Conservation (phyloP, 805 yeast species). For the Phaffomyces opuntiae region DNA sequence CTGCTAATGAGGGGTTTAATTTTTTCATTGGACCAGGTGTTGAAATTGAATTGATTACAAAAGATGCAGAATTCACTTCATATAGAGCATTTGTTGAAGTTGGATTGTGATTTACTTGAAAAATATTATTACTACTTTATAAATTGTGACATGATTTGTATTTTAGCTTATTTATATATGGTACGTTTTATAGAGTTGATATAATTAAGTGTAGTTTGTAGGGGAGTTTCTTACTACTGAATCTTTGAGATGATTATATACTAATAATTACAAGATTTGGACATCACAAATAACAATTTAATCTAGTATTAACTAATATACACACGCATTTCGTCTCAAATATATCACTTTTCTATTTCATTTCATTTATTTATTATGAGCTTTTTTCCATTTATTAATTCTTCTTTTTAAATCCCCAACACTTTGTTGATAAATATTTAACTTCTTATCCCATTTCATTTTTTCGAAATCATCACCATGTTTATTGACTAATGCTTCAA, state of each 20-base stretch:
- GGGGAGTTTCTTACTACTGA: too few species aligned
- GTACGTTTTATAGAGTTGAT: too few species aligned
- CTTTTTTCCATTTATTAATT: conserved; percentile 61
- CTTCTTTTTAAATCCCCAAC: conserved; percentile 78
- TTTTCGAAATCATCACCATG: conserved; percentile 83
- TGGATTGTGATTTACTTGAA: neutral
- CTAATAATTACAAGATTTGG: too few species aligned
- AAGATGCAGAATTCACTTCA: conserved; percentile 54
- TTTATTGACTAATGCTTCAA: conserved; percentile 53
- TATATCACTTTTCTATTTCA: too few species aligned
- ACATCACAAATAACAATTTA: too few species aligned
- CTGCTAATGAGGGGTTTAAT: conserved; percentile 65
- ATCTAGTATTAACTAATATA: too few species aligned
- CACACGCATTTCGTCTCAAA: too few species aligned
- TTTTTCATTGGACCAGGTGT: conserved; percentile 79
- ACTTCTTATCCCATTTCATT: conserved; percentile 88
- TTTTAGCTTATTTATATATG: too few species aligned
- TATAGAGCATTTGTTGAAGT: conserved; percentile 91
- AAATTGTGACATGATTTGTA: too few species aligned
- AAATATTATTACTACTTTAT: too few species aligned
- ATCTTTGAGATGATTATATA: too few species aligned
- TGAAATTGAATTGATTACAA: conserved; percentile 51
- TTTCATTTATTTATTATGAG: neutral
- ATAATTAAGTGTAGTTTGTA: too few species aligned
- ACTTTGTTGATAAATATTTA: conserved; percentile 76